A percentile compares a stretch with the other conserved stretches of the same genome.
phyloP scores from a whole-genome alignment of 495 filamentous ascomycete species.

The Podospora australis region DNA sequence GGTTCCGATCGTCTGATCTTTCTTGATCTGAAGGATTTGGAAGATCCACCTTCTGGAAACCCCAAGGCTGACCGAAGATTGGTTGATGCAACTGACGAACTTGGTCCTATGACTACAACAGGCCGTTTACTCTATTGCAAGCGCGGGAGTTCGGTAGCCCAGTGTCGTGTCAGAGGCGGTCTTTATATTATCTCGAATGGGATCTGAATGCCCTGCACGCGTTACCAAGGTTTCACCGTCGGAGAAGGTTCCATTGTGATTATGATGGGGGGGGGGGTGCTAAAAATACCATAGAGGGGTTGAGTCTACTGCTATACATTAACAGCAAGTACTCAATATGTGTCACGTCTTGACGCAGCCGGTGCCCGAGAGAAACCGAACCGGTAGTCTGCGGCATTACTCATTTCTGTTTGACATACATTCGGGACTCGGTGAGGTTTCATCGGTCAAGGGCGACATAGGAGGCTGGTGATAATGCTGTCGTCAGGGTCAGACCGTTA shows the following conservation, averaged over 20 bases:
- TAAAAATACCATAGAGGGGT: neutral
- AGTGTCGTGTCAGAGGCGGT: neutral
- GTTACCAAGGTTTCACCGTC: neutral
- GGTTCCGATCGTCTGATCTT: slow-evolving; percentile 16
- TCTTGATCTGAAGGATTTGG: slow-evolving; percentile 18
- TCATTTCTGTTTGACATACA: neutral
- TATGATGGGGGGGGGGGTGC: neutral
- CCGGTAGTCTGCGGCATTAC: neutral
- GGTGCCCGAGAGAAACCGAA: neutral
- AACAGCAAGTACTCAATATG: neutral
- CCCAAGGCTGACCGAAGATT: slow-evolving; percentile 9
- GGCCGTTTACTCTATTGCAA: neutral
- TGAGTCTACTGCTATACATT: neutral
- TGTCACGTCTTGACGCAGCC: neutral
- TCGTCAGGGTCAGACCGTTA: too few relatives aligned
- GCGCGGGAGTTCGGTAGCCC: neutral
- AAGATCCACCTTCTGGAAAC: slow-evolving; percentile 12
- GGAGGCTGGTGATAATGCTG: too few relatives aligned
- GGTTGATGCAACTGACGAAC: slow-evolving; percentile 7
- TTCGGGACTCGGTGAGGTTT: neutral
- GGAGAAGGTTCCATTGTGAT: neutral
- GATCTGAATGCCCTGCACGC: neutral
- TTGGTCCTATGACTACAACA: neutral
- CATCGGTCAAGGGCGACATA: neutral
- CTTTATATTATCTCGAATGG: neutral